phyloP scores from a whole-genome alignment of 1,284 basidiomycete species.

The Dichomitus squalens region DNA sequence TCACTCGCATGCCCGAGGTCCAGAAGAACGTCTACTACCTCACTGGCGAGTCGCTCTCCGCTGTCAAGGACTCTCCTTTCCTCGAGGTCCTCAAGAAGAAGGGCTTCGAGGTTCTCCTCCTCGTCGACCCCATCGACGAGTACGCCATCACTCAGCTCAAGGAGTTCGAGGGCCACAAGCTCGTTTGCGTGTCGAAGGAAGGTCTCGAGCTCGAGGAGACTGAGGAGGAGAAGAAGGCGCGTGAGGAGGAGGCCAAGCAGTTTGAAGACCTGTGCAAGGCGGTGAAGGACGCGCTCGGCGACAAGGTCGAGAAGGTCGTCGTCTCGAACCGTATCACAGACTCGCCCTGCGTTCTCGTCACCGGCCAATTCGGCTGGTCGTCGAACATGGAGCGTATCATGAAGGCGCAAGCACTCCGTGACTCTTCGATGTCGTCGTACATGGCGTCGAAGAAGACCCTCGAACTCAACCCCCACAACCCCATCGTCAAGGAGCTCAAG shows the following conservation, averaged over 20 bases:
- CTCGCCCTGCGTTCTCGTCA: conserved; percentile 96
- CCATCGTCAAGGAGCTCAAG: conserved; percentile 96
- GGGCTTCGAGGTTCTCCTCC: conserved; percentile 97
- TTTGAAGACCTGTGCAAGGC: conserved; percentile 91
- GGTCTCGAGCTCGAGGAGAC: neutral
- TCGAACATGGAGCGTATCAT: conserved; percentile 99
- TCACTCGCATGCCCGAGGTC: conserved; percentile 98
- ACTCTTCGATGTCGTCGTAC: conserved; percentile 99
- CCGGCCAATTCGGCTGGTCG: conserved; percentile 99
- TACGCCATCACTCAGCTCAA: conserved; percentile 98
- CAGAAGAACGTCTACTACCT: conserved; percentile 99
- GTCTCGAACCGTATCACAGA: conserved; percentile 97
- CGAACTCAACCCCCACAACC: conserved; percentile 94
- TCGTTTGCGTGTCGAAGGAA: conserved; percentile 83
- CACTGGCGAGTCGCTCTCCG: conserved; percentile 95
- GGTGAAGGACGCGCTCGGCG: conserved; percentile 98
- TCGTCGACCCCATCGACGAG: conserved; percentile 98
- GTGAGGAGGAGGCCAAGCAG: conserved; percentile 87
- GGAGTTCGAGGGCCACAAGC: conserved; percentile 99
- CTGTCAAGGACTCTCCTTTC: conserved; percentile 96
- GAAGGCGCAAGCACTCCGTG: conserved; percentile 99
- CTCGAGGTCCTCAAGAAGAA: conserved; percentile 99
- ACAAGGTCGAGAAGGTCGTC: conserved; percentile 99
- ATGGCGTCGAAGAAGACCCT: conserved; percentile 99
- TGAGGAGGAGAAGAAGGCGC: conserved; percentile 93